A percentile compares a stretch with the other conserved stretches of the same genome.
These are phyloP conservation scores for Nigrograna mackinnonii DNA, from an alignment of 2,329 filamentous ascomycete genomes.

Conservation along the genomic window DNA sequence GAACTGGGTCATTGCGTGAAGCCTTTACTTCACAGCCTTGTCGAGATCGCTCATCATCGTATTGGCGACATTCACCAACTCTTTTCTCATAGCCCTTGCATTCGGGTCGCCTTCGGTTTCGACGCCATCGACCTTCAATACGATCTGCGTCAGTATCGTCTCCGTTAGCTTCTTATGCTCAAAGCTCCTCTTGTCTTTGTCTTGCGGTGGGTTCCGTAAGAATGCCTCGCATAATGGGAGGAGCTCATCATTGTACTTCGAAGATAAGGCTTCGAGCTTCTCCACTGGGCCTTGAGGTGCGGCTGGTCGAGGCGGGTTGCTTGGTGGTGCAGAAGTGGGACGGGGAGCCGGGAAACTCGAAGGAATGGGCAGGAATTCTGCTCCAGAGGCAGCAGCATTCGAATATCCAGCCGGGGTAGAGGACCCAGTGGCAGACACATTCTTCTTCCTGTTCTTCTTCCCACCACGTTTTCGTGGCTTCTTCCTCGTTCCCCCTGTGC, in stretches of 20 bases:
- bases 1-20: too few species aligned
- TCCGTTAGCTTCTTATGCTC: slow-evolving; percentile 77
- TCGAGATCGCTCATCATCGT: slow-evolving; percentile 69
- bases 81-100: slow-evolving; percentile 68
- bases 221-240: slow-evolving; percentile 69
- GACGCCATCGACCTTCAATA: slow-evolving; percentile 77
- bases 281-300: slow-evolving; percentile 46
- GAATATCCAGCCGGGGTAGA: slow-evolving; percentile 43
- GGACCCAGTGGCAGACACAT: slow-evolving; percentile 42
- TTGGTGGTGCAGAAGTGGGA: slow-evolving; percentile 36
- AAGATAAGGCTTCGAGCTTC: slow-evolving; percentile 68
- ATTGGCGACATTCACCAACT: slow-evolving; percentile 73
- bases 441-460: slow-evolving; percentile 52
- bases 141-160: slow-evolving; percentile 73
- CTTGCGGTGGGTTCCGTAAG: slow-evolving; percentile 61
- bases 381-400: slow-evolving; percentile 27
- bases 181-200: slow-evolving; percentile 67
- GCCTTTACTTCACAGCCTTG: slow-evolving; percentile 33
- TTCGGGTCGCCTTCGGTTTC: slow-evolving; percentile 72
- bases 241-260: slow-evolving; percentile 66
- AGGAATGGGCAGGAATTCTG: slow-evolving; percentile 43
- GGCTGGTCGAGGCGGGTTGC: slow-evolving; percentile 36
- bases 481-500: slow-evolving; percentile 26
- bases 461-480: slow-evolving; percentile 38
- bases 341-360: slow-evolving; percentile 35